These are phyloP conservation scores for Flaveria bidentis DNA, from an alignment of 129 eudicot species.

Conservation along the genomic window DNA sequence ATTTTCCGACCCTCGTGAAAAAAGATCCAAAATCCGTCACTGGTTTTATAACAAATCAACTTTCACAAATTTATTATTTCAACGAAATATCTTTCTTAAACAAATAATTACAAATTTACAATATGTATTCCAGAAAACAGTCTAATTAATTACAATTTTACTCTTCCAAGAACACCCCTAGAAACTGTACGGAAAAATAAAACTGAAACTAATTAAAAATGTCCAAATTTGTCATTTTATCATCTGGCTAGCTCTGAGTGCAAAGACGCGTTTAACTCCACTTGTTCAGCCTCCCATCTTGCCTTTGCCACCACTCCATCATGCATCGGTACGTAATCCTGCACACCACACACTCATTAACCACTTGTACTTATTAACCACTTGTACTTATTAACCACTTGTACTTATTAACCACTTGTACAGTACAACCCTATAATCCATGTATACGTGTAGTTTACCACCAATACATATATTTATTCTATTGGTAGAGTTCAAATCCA, in stretches of 20 bases:
- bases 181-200: neutral
- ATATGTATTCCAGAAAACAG: constrained; percentile 3
- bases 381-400: constrained; percentile 15
- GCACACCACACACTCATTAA: constrained; percentile 20
- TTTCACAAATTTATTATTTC: neutral
- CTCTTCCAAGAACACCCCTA: constrained; percentile 22
- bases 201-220: neutral
- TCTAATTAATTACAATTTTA: constrained; percentile 18
- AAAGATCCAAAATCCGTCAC: no score
- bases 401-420: constrained; percentile 21
- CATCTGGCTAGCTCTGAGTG: constrained; percentile 46
- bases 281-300: constrained; percentile 68
- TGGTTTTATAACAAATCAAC: no score
- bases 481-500: neutral
- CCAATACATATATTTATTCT: neutral
- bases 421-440: neutral
- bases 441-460: neutral
- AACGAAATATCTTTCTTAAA: neutral
- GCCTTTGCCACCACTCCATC: constrained; percentile 61
- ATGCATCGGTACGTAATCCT: constrained; percentile 70
- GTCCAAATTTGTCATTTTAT: constrained; percentile 26
- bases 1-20: no score
- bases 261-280: constrained; percentile 60
- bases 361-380: constrained; percentile 15
- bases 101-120: constrained; percentile 3